Evolutionary conservation across 1,284 basidiomycete genomes (phyloP).

Genomic region (Boletus chippewaensis): DNA sequence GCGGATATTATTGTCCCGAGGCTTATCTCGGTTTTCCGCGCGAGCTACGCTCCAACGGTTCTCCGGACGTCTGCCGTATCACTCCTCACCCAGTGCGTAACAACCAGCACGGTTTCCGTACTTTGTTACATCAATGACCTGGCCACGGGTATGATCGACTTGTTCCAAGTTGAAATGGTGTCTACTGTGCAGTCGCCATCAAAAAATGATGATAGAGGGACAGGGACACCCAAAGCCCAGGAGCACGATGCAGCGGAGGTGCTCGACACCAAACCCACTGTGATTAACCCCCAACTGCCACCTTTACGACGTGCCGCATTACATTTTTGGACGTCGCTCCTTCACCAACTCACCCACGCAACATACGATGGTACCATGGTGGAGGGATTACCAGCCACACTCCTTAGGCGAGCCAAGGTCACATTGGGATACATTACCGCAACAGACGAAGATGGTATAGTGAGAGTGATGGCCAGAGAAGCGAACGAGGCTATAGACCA

Average conservation of each 20-base stretch:
- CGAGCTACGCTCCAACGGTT: conserved; percentile 56
- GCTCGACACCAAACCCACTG: conserved; percentile 43
- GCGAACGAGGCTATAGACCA: conserved; percentile 51
- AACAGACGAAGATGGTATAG: conserved; percentile 69
- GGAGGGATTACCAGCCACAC: conserved; percentile 32
- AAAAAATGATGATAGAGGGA: conserved; percentile 14
- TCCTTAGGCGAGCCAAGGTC: conserved; percentile 49
- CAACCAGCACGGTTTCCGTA: conserved; percentile 57
- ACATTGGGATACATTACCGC: conserved; percentile 67
- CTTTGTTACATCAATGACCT: conserved; percentile 60
- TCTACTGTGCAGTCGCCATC: conserved; percentile 18
- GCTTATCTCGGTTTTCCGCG: conserved; percentile 56
- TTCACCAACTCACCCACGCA: conserved; percentile 47
- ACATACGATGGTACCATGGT: conserved; percentile 36
- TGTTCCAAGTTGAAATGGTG: conserved; percentile 71
- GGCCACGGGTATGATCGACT: conserved; percentile 62
- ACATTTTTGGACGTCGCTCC: conserved; percentile 65
- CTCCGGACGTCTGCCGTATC: conserved; percentile 81
- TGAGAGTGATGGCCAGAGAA: conserved; percentile 76
- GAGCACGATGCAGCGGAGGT: conserved; percentile 13
- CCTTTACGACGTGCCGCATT: conserved; percentile 77
- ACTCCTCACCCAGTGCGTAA: conserved; percentile 67
- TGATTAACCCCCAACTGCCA: conserved; percentile 65
- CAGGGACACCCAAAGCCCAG: conserved; percentile 10
- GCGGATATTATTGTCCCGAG: conserved; percentile 68